phyloP scores from a whole-genome alignment of 2,329 filamentous ascomycete species.

The Penicillium hesseltinei region DNA sequence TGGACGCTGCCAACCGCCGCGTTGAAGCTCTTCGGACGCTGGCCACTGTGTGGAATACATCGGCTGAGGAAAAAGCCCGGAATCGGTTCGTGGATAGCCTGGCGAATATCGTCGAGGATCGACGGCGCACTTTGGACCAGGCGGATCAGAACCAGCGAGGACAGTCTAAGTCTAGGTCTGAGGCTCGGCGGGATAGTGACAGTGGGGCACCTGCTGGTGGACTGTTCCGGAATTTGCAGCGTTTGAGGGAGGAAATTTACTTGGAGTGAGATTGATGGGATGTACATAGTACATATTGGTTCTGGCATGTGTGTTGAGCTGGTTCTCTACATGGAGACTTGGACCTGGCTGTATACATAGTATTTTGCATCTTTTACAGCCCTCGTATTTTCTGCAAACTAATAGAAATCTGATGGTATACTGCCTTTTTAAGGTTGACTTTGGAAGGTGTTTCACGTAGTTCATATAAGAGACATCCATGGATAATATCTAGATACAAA shows the following conservation, averaged over 20 bases:
- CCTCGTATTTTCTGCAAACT: not conserved
- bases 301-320: conserved; percentile 1
- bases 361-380: not conserved
- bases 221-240: conserved; percentile 53
- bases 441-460: not conserved
- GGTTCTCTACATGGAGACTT: conserved; percentile 2
- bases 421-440: not conserved
- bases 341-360: not conserved
- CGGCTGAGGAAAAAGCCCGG: conserved; percentile 86
- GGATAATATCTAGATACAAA: not conserved
- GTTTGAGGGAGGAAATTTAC: conserved; percentile 55
- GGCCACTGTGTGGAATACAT: conserved; percentile 87
- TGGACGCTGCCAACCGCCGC: conserved; percentile 66
- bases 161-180: conserved; percentile 23
- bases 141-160: conserved; percentile 23
- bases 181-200: conserved; percentile 27
- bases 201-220: conserved; percentile 48
- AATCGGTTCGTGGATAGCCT: conserved; percentile 77
- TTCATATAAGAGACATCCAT: not conserved
- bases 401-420: not conserved
- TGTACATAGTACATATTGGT: not conserved
- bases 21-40: conserved; percentile 77
- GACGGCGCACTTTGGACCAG: conserved; percentile 48
- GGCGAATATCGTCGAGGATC: conserved; percentile 78
- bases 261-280: conserved; percentile 40